Evolutionary conservation across 2,329 filamentous ascomycete genomes (phyloP), one percentile per base, ranked within the genome.

Genomic region (Colletotrichum camelliae): DNA sequence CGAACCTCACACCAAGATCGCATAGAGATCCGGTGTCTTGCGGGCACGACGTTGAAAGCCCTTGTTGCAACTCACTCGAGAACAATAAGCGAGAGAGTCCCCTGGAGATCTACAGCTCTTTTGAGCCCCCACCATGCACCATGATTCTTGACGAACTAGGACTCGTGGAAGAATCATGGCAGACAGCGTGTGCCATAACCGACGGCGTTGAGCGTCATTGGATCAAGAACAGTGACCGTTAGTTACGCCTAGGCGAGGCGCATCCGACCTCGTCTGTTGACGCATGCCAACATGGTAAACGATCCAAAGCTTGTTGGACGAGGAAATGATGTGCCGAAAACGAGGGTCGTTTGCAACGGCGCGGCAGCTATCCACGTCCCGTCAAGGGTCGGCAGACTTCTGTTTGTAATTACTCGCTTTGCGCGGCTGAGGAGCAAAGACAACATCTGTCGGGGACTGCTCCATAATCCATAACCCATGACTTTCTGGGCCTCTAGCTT

Each of bases 121-220:
- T 31, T 61, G 68, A 61, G 21, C 67, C 72, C 66, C 68, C 71
- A 69, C 29, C 48, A 57, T 75, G 67, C 37, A 67, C 52, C 61
- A 48, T 29, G 15, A 35, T 72, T 61, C 55, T 62, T 62, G 48
- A 62, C 39, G 15, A 62, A 9, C 27, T 57, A 39, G 60, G 69
- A 61, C 52, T 55, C 13, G 35, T 13, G n/a, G 27, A n/a, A 27
- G 29, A 67, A 58, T 2, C 72, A 67, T 64, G 69, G 27, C 69
- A 74, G 37, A 33, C 60, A 58, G 33, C 21, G 43, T 66, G 29
- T 43, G 57, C 35, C 48, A 60, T 52, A 15, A 31, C 31, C 27
- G 60, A 29, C 21, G 15, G 21, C 10, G 21, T n/a, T 37, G 33
- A 29, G 52, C 48, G 16, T 48, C 21, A 7, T 37, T 12, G 37